Evolutionary conservation across 1,284 basidiomycete genomes (phyloP).

Genomic region (Malassezia nana): DNA sequence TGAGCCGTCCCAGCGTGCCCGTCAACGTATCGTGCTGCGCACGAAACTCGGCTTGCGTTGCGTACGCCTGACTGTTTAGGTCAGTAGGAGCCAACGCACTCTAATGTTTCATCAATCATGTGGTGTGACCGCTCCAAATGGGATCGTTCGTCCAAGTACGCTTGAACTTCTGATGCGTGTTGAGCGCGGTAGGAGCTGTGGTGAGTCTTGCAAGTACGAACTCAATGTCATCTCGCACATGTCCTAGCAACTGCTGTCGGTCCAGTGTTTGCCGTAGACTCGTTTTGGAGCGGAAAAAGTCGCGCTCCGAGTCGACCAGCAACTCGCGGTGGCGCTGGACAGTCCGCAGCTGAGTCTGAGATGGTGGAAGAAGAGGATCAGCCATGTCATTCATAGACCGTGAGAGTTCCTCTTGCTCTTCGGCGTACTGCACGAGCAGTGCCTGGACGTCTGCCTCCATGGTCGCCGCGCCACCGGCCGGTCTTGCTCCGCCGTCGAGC

Average conservation of each 20-base stretch:
- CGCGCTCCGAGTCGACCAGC: constrained; percentile 73
- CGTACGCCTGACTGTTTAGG: constrained; percentile 76
- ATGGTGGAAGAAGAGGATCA: constrained; percentile 63
- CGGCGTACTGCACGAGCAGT: constrained; percentile 53
- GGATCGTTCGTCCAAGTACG: constrained; percentile 73
- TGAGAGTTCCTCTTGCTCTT: constrained; percentile 51
- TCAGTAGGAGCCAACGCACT: constrained; percentile 53
- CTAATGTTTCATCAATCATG: constrained; percentile 85
- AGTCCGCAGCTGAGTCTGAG: constrained; percentile 73
- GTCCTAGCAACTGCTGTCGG: constrained; percentile 72
- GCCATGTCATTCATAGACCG: constrained; percentile 56
- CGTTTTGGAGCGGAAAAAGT: constrained; percentile 49
- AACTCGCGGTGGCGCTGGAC: constrained; percentile 83
- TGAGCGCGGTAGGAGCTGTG: constrained; percentile 60
- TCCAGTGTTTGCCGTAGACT: constrained; percentile 67
- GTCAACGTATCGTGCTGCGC: constrained; percentile 67
- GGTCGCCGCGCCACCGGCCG: constrained; percentile 19
- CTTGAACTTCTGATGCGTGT: constrained; percentile 68
- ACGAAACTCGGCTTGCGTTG: constrained; percentile 87
- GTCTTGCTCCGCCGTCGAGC: constrained; percentile 22
- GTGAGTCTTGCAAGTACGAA: constrained; percentile 50
- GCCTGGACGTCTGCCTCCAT: constrained; percentile 72
- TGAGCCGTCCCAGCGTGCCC: constrained; percentile 72
- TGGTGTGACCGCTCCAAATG: constrained; percentile 81
- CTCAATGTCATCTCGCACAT: constrained; percentile 93